Conservation (phyloP, 164 flowering plant genomes). For the Vitis cinerea region DNA sequence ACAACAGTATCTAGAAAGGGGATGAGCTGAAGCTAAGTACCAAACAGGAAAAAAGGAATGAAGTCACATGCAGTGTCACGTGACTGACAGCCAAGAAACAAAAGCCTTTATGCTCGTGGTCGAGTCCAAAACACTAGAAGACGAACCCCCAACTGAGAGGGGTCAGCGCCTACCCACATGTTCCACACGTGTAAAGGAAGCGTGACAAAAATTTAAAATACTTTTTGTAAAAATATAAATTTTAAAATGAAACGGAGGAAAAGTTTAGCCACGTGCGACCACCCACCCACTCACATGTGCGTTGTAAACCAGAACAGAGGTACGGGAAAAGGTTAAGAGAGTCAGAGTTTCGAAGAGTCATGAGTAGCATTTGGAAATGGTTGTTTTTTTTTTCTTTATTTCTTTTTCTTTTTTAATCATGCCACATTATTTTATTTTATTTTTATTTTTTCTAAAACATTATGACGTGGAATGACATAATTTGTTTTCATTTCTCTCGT, state of each 20-base stretch:
- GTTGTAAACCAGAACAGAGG: too few relatives aligned
- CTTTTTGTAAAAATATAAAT: too few relatives aligned
- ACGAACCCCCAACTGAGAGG: conserved; percentile 7
- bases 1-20: background rate
- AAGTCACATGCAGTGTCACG: conserved; percentile 13
- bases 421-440: too few relatives aligned
- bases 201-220: background rate
- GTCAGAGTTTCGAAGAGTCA: too few relatives aligned
- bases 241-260: too few relatives aligned
- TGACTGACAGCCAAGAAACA: conserved; percentile 1
- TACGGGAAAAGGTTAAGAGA: too few relatives aligned
- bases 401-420: too few relatives aligned
- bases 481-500: too few relatives aligned
- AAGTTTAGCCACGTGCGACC: conserved; percentile 2
- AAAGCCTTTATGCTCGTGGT: conserved; percentile 11
- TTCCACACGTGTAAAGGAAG: conserved; percentile 26
- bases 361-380: too few relatives aligned
- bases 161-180: conserved; percentile 24
- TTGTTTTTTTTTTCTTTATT: too few relatives aligned
- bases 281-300: background rate
- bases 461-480: too few relatives aligned
- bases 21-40: background rate
- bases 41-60: background rate
- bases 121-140: conserved; percentile 17
- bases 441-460: too few relatives aligned